phyloP scores from a whole-genome alignment of 352 stramenopile species.

The Phytophthora ohioensis region DNA sequence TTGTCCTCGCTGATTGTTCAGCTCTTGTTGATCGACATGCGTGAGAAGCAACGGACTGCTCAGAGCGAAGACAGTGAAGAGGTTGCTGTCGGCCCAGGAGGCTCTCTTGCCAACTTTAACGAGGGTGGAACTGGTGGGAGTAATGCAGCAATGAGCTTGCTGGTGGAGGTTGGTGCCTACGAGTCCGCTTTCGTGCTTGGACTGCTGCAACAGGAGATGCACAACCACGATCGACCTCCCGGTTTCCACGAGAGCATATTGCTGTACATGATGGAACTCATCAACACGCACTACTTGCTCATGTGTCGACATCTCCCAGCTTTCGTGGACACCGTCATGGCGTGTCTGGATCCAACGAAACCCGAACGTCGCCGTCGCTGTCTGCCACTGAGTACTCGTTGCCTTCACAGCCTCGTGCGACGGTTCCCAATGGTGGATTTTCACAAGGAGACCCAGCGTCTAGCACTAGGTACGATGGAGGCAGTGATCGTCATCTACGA shows the following conservation, averaged over 20 bases:
- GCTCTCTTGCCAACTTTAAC: conserved; percentile 38
- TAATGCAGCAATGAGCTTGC: conserved; percentile 75
- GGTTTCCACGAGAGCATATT: conserved; percentile 82
- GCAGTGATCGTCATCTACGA: conserved; percentile 92
- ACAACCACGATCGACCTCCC: conserved; percentile 70
- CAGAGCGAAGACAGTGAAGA: conserved; percentile 28
- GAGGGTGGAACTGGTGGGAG: conserved; percentile 60
- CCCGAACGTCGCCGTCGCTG: conserved; percentile 81
- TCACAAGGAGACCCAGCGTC: conserved; percentile 86
- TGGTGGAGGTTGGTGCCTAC: conserved; percentile 83
- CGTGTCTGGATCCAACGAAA: conserved; percentile 86
- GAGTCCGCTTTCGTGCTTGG: conserved; percentile 82
- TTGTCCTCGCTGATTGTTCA: conserved; percentile 80
- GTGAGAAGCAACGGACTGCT: conserved; percentile 67
- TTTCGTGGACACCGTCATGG: conserved; percentile 89
- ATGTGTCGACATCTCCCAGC: conserved; percentile 86
- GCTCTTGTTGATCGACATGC: conserved; percentile 78
- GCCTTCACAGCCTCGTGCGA: conserved; percentile 82
- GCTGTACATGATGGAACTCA: conserved; percentile 80
- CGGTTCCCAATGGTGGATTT: conserved; percentile 91
- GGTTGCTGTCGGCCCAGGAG: conserved; percentile 39
- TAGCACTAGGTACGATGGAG: conserved; percentile 89
- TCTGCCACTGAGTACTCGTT: conserved; percentile 80
- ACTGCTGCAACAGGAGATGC: conserved; percentile 86
- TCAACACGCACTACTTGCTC: conserved; percentile 86